Percentiles rank a stretch among this genome's conserved stretches.
Conservation (phyloP, 2,329 filamentous ascomycete genomes). For the Monilinia polystroma region DNA sequence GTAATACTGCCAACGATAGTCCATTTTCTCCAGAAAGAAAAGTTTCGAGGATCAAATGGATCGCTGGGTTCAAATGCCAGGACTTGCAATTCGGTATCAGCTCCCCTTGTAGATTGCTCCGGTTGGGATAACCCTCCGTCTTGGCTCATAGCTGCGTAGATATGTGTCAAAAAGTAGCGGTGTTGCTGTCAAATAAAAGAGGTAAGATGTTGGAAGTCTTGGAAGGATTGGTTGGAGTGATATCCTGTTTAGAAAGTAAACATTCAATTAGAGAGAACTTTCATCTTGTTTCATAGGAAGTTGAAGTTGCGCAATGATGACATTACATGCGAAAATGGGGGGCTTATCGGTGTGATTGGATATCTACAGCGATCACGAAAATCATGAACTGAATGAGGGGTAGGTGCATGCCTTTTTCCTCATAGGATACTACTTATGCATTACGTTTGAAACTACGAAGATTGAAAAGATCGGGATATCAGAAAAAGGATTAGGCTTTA, state of each 20-base stretch:
- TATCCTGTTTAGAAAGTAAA: neutral
- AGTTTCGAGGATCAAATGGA: constrained; percentile 39
- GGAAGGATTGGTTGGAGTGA: neutral
- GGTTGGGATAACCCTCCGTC: neutral
- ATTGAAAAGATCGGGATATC: too few species aligned
- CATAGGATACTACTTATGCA: neutral
- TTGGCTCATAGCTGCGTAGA: neutral
- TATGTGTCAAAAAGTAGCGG: too few species aligned
- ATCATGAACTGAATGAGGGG: constrained; percentile 11
- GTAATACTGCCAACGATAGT: constrained; percentile 39
- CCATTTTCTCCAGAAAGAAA: constrained; percentile 42
- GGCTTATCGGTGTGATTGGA: constrained; percentile 8
- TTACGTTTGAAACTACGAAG: neutral
- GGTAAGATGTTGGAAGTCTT: neutral
- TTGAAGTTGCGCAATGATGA: neutral
- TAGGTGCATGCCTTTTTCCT: neutral
- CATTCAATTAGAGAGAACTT: neutral
- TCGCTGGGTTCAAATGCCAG: constrained; percentile 21
- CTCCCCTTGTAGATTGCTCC: neutral
- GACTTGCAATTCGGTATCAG: constrained; percentile 10
- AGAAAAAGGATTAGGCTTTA: neutral
- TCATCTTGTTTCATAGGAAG: constrained; percentile 1
- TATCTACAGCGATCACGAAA: neutral
- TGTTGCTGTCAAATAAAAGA: neutral
- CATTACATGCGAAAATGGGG: neutral